Evolutionary conservation across 2,329 filamentous ascomycete species (phyloP).

Genomic region (Trichoderma brevicompactum): DNA sequence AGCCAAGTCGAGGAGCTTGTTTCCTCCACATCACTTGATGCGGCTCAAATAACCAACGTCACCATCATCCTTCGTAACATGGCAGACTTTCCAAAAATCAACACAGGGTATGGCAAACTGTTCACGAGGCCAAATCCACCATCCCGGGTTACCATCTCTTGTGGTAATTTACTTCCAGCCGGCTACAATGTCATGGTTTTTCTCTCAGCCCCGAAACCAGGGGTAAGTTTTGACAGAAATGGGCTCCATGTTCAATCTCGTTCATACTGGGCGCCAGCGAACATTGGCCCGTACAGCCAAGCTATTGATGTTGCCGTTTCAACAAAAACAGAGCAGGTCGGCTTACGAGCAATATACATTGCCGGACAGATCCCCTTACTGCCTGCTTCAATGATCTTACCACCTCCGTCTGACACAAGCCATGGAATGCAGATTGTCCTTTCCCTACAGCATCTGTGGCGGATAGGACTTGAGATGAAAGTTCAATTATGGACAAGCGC

Average conservation of each 20-base stretch:
- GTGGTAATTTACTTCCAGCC: conserved; percentile 67
- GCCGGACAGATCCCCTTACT: conserved; percentile 92
- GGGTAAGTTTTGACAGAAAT: conserved; percentile 48
- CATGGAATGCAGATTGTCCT: conserved; percentile 67
- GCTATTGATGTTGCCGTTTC: conserved; percentile 62
- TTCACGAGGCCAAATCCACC: conserved; percentile 83
- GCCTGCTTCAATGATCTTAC: conserved; percentile 75
- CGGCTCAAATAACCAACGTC: conserved; percentile 55
- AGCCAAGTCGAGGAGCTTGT: conserved; percentile 51
- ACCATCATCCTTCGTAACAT: conserved; percentile 77
- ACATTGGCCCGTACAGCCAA: conserved; percentile 97
- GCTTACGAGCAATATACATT: conserved; percentile 60
- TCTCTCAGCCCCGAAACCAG: conserved; percentile 47
- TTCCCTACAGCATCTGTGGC: conserved; percentile 86
- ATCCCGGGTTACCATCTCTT: conserved; percentile 80
- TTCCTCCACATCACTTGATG: conserved; percentile 36
- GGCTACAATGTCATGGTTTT: conserved; percentile 65
- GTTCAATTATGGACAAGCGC: conserved; percentile 76
- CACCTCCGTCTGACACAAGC: conserved; percentile 42
- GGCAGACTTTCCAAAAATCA: conserved; percentile 76
- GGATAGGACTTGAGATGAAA: conserved; percentile 73
- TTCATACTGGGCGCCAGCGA: conserved; percentile 97
- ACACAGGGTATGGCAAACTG: conserved; percentile 73
- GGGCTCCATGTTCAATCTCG: conserved; percentile 88
- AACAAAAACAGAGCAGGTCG: conserved; percentile 28